Percentiles rank a stretch among this genome's conserved stretches.
These are phyloP conservation scores for Suhomyces canberraensis DNA, from an alignment of 805 yeast species.

Conservation along the genomic window DNA sequence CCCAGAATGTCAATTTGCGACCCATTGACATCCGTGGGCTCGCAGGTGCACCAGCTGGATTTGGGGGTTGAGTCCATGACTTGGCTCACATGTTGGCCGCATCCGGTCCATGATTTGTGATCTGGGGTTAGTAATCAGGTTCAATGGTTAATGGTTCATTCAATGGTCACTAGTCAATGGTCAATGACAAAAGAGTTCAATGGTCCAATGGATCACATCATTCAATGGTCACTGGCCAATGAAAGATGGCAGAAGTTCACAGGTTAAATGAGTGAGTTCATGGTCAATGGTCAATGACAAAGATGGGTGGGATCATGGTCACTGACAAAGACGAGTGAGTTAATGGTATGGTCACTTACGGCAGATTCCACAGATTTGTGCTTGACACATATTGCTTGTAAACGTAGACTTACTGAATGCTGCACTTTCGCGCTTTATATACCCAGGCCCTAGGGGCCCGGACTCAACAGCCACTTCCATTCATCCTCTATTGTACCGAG, in stretches of 20 bases:
- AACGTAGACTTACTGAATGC: too few relatives aligned
- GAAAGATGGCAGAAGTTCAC: too few relatives aligned
- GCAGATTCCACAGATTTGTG: slow-evolving; percentile 39
- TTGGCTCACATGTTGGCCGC: slow-evolving; percentile 50
- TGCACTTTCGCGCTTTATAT: neutral
- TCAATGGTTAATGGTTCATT: neutral
- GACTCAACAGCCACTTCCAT: neutral
- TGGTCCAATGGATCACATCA: too few relatives aligned
- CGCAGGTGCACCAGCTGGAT: slow-evolving; percentile 54
- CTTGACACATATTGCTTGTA: slow-evolving; percentile 26
- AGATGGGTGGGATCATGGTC: too few relatives aligned
- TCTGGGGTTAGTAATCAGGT: slow-evolving; percentile 16
- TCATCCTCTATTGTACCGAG: slow-evolving; percentile 4
- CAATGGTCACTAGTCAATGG: too few relatives aligned
- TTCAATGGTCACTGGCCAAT: too few relatives aligned
- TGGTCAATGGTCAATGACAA: too few relatives aligned
- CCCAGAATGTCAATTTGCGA: slow-evolving; percentile 9
- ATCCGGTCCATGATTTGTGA: slow-evolving; percentile 64
- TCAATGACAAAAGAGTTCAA: too few relatives aligned
- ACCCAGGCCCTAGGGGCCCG: neutral
- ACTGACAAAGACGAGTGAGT: too few relatives aligned
- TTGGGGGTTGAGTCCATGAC: slow-evolving; percentile 54
- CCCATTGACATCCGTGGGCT: slow-evolving; percentile 38
- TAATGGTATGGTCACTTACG: too few relatives aligned
- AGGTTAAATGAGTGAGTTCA: too few relatives aligned